phyloP scores from a whole-genome alignment of 2,329 filamentous ascomycete species.

The Rutstroemia sp. region DNA sequence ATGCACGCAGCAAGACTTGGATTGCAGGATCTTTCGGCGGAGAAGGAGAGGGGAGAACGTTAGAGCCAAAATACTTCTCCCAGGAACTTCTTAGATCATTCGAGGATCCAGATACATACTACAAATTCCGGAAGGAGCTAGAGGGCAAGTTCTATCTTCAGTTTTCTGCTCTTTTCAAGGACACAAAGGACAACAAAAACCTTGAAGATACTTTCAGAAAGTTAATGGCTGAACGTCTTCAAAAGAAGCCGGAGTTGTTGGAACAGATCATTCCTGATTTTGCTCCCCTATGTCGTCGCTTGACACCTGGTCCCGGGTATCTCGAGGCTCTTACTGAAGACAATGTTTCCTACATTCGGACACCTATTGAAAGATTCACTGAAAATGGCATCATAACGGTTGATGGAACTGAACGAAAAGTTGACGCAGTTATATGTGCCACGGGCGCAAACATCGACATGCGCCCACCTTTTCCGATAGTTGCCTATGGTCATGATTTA shows the following conservation, averaged over 20 bases:
- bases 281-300: conserved; percentile 36
- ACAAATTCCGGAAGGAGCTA: conserved; percentile 48
- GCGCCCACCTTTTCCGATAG: conserved; percentile 53
- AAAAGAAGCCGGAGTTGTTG: conserved; percentile 33
- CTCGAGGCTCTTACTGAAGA: conserved; percentile 54
- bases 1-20: conserved; percentile 52
- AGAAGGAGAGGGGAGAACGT: conserved; percentile 27
- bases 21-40: conserved; percentile 39
- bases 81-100: conserved; percentile 49
- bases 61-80: conserved; percentile 46
- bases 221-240: conserved; percentile 36
- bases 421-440: conserved; percentile 60
- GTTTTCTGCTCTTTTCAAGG: conserved; percentile 46
- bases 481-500: conserved; percentile 46
- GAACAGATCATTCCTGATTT: conserved; percentile 33
- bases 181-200: conserved; percentile 31
- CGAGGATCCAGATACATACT: conserved; percentile 49
- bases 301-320: conserved; percentile 48
- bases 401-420: conserved; percentile 48
- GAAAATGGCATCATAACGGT: conserved; percentile 50
- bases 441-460: conserved; percentile 58
- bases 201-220: conserved; percentile 30
- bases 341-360: conserved; percentile 55
- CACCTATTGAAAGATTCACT: conserved; percentile 50
- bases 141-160: conserved; percentile 56